Conservation (phyloP, 2,329 filamentous ascomycete species). For the Tolypocladium sp. region DNA sequence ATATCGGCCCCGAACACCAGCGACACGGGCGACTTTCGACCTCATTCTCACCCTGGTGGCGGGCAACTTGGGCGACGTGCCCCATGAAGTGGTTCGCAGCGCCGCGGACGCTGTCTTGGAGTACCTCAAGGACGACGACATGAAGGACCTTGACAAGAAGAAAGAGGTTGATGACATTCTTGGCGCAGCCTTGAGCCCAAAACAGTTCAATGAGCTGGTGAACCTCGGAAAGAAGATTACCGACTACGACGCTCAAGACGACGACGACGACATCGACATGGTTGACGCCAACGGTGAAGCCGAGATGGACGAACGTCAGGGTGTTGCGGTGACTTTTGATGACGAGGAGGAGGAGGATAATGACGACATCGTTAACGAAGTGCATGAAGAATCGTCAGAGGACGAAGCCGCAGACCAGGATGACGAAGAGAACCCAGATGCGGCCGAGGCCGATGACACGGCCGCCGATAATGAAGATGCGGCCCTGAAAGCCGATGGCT, state of each 20-base stretch:
- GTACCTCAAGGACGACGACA: conserved; percentile 84
- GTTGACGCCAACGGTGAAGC: conserved; percentile 56
- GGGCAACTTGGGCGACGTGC: conserved; percentile 81
- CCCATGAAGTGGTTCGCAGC: conserved; percentile 83
- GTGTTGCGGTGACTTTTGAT: conserved; percentile 95
- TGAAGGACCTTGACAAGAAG: conserved; percentile 98
- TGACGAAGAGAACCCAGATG: conserved; percentile 49
- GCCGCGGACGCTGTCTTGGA: conserved; percentile 89
- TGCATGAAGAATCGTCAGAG: conserved; percentile 80
- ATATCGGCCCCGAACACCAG: conserved; percentile 85
- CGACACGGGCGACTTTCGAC: conserved; percentile 88
- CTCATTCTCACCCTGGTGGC: conserved; percentile 88
- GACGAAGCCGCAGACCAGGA: conserved; percentile 63
- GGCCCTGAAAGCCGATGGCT: conserved; percentile 62
- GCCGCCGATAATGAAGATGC: conserved; percentile 67
- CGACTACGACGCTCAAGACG: conserved; percentile 93
- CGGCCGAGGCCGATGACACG: conserved; percentile 40
- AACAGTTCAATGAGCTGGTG: conserved; percentile 93
- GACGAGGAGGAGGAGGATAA: conserved; percentile 86
- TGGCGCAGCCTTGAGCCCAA: conserved; percentile 70
- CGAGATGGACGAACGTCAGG: conserved; percentile 88
- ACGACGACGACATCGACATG: conserved; percentile 68
- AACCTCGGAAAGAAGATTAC: conserved; percentile 98
- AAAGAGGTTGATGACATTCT: conserved; percentile 92
- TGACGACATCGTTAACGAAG: conserved; percentile 68